Evolutionary conservation across 1,139 yeast genomes (phyloP), one percentile per base, ranked within the genome.

Genomic region (Lodderomyces margitis): DNA sequence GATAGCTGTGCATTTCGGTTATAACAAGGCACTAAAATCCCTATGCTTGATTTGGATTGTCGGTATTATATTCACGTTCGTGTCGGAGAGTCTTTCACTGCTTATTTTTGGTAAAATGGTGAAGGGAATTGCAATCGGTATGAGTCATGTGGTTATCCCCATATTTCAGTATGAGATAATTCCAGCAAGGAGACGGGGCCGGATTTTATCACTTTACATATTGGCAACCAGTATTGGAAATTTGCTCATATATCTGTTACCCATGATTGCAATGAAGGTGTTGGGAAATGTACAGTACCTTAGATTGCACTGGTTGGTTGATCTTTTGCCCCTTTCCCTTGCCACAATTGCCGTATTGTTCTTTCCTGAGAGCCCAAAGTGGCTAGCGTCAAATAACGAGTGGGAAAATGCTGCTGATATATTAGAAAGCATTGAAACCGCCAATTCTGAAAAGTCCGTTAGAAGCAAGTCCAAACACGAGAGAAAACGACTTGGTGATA

Each of bases 341-440:
- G 44, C 49, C 5, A 37, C 42, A 47, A n/a, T 33, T 42, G 6
- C 46, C 47, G 28, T 50, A 50, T 28, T 50, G 49, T 40, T 59
- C 38, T 45, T 62, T 4, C 71, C 71, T 1, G 68, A 64, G 41
- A 61, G 69, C 2, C 74, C 74, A 5, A 59, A 58, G 47, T 65
- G 68, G 67, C 50, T 64, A 23, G 71, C 70, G 1, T 46, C 60
- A 0, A 53, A 59, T 34, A 51, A 57, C 1, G 55, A 57, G 38
- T 68, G 73, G 72, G 45, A 39, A 2, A 52, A 52, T 14, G 74
- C 72, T 28, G 65, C 66, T 2, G 54, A 53, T 41, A 59, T 52
- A 19, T 44, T 59, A 37, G 54, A 53, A 25, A 46, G 53, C 46
- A 46, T 47, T 25, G 50, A 44, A 39, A 24, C 39, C 5, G 38